These are phyloP conservation scores for Mollisia scopiformis DNA, from an alignment of 2,329 filamentous ascomycete species.

Conservation along the genomic window DNA sequence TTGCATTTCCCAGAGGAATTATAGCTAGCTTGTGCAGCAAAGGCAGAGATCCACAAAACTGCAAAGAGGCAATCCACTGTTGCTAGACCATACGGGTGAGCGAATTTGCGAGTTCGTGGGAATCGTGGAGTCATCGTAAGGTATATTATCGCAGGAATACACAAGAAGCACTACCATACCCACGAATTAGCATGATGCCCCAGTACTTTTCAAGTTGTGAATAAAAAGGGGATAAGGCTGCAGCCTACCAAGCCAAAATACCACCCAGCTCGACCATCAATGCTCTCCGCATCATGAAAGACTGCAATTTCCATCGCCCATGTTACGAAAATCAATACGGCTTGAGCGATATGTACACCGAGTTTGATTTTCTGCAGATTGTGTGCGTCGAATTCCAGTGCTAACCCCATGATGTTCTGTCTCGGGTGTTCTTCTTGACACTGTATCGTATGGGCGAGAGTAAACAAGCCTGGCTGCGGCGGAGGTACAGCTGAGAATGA, in stretches of 20 bases:
- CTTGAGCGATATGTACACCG: constrained; percentile 58
- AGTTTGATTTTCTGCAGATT: constrained; percentile 50
- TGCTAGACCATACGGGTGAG: constrained; percentile 64
- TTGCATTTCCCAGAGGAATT: constrained; percentile 60
- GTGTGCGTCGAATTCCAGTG: constrained; percentile 36
- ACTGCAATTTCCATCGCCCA: constrained; percentile 64
- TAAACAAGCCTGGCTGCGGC: neutral
- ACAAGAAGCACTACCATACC: constrained; percentile 61
- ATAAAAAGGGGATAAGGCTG: neutral
- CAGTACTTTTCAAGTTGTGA: neutral
- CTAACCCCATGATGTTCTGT: constrained; percentile 16
- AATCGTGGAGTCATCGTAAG: constrained; percentile 67
- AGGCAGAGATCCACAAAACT: constrained; percentile 68
- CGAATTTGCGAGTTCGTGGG: constrained; percentile 61
- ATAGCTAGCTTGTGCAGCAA: constrained; percentile 66
- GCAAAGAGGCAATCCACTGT: constrained; percentile 59
- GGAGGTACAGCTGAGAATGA: neutral
- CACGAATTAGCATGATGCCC: neutral
- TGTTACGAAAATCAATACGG: constrained; percentile 55
- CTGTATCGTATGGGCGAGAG: neutral
- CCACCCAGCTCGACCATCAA: constrained; percentile 64
- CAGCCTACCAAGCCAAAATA: constrained; percentile 63
- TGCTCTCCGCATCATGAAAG: constrained; percentile 52
- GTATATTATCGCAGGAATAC: constrained; percentile 66
- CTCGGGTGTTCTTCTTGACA: neutral